Evolutionary conservation across 2,329 filamentous ascomycete species (phyloP), one percentile per base, ranked within the genome.

Genomic region (Graphium sp.): DNA sequence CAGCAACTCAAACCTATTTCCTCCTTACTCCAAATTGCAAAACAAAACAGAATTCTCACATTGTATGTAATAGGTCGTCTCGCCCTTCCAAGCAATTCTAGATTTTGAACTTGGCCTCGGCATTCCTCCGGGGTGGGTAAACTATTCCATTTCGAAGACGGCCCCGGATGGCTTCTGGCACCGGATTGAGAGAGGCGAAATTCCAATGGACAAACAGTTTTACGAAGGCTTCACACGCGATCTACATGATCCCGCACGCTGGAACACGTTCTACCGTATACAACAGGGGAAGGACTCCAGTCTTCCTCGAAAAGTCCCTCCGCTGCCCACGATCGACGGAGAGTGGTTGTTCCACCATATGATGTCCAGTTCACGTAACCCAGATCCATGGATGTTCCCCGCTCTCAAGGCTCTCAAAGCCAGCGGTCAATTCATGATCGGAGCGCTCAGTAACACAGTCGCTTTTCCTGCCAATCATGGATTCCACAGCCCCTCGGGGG

Each of bases 1-100:
- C n/a, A n/a, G n/a, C n/a, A 22, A 14, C 17, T 7, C 12, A 8
- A 17, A 20, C n/a, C 7, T 5, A n/a, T 26, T 26, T n/a, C n/a
- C n/a, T n/a, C 24, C 7, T 16, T 17, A 14, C 18, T 24, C n/a
- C 15, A 15, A 7, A 32, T 34, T 15, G 24, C 22, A 14, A 14
- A 24, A 32, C 22, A 15, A 6, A 26, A 34, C 39, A 42, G 30
- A 42, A 28, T 19, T 28, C 38, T 11, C 10, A 18, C 13, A 27
- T 18, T 17, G 16, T 20, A 9, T 18, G 5, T n/a, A 10, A 6
- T 38, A 92, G 85, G 83, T 94, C 31, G 60, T 78, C 15, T 94
- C 84, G 2, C 89, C 89, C 7, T 85, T 98, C 44, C 83, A 92
- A 56, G 74, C 81, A 3, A 95, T 98, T 42, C 63, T 92, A 32